Evolutionary conservation across 768 basidiomycete genomes (phyloP).

Genomic region (Hortiboletus flavorubellus): DNA sequence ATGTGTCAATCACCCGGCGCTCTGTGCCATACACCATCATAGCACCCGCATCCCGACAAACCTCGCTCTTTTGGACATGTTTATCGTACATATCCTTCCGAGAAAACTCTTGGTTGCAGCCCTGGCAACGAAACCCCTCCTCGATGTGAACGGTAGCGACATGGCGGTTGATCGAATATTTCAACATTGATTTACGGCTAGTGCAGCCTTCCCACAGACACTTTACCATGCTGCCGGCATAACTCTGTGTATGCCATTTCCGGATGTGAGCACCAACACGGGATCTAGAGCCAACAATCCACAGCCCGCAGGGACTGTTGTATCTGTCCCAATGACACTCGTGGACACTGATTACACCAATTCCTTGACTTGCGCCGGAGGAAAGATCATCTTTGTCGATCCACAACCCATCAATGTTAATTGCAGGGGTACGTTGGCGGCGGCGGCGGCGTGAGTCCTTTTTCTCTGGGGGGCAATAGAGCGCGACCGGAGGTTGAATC

Average conservation of each 20-base stretch:
- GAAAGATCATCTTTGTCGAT: slow-evolving; percentile 8
- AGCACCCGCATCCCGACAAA: not conserved
- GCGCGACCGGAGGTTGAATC: not conserved
- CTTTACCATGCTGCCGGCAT: not conserved
- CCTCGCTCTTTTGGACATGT: not conserved
- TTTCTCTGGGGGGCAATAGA: not conserved
- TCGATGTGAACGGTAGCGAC: slow-evolving; percentile 3
- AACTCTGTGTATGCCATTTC: not conserved
- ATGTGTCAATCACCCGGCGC: not conserved
- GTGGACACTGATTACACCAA: not conserved
- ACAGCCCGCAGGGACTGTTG: slow-evolving; percentile 5
- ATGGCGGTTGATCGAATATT: slow-evolving; percentile 4
- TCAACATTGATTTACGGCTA: not conserved
- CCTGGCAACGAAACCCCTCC: slow-evolving; percentile 4
- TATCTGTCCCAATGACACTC: slow-evolving; percentile 6
- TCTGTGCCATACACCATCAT: not conserved
- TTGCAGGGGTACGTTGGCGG: not conserved
- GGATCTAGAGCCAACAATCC: slow-evolving; percentile 6
- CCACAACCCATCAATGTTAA: not conserved
- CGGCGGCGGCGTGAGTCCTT: not conserved
- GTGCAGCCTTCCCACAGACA: slow-evolving; percentile 9
- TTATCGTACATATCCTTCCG: slow-evolving; percentile 5
- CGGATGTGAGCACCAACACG: slow-evolving; percentile 1
- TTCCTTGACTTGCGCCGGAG: not conserved
- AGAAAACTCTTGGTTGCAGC: not conserved